phyloP scores from a whole-genome alignment of 495 filamentous ascomycete genomes.

The Aspergillus nidulans region DNA sequence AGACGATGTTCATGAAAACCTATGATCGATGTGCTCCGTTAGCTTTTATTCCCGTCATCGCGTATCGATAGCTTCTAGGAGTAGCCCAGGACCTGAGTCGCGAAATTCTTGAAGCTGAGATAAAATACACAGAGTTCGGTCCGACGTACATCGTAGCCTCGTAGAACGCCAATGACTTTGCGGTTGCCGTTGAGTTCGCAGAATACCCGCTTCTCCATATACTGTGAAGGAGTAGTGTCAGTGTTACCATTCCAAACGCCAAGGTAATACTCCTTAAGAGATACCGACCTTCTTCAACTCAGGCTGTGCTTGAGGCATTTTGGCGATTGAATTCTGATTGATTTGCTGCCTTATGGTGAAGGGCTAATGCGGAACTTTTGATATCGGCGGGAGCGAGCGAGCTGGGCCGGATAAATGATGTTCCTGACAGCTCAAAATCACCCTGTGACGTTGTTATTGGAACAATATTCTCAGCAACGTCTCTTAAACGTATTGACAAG shows the following conservation, averaged over 20 bases:
- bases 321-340: constrained; percentile 31
- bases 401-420: constrained; percentile 31
- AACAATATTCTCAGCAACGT: neutral
- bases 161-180: constrained; percentile 89
- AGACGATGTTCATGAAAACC: constrained; percentile 98
- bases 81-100: neutral
- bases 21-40: constrained; percentile 29
- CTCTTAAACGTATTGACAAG: neutral
- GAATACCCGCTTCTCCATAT: constrained; percentile 98
- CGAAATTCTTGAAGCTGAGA: neutral
- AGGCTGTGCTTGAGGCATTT: constrained; percentile 97
- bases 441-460: constrained; percentile 9
- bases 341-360: constrained; percentile 10
- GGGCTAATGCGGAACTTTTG: constrained; percentile 22
- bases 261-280: neutral
- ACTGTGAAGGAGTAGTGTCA: constrained; percentile 52
- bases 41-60: neutral
- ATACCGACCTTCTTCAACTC: constrained; percentile 89
- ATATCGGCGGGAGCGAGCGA: constrained; percentile 28
- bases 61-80: neutral
- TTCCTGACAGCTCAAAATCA: constrained; percentile 27
- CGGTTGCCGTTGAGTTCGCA: constrained; percentile 96
- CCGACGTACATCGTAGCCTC: constrained; percentile 85
- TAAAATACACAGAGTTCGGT: neutral
- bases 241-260: neutral